Percentiles rank a stretch among this genome's conserved stretches.
Conservation (phyloP, 2,329 filamentous ascomycete species). For the Clarireedia monteithiana region DNA sequence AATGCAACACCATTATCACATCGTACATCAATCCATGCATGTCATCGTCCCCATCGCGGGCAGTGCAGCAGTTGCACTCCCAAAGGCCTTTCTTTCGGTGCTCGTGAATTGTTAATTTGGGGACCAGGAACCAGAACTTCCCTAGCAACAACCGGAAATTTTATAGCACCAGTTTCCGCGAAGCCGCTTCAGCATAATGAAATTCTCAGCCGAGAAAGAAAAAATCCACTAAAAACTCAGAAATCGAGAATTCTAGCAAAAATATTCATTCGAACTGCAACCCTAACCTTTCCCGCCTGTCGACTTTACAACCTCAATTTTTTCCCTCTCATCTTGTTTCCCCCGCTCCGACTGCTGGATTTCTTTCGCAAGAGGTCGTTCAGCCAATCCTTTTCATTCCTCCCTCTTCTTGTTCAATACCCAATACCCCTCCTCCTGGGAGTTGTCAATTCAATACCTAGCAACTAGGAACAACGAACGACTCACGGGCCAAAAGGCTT, state of each 20-base stretch:
- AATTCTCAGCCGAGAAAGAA: slow-evolving; percentile 5
- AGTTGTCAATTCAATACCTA: background rate
- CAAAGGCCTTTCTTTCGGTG: too few relatives aligned
- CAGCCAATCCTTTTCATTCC: background rate
- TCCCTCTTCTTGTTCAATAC: background rate
- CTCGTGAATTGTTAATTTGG: background rate
- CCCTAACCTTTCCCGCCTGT: background rate
- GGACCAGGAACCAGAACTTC: too few relatives aligned
- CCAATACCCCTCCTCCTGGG: background rate
- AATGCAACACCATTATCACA: too few relatives aligned
- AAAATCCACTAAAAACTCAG: slow-evolving; percentile 6
- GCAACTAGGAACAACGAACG: background rate
- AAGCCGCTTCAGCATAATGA: background rate
- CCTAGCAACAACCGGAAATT: background rate
- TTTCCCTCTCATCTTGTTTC: background rate
- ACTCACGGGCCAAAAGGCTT: background rate
- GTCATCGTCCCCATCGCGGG: too few relatives aligned
- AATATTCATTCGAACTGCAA: background rate
- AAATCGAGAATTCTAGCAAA: slow-evolving; percentile 3
- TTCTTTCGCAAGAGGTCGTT: background rate
- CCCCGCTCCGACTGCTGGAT: background rate
- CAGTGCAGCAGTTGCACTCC: too few relatives aligned
- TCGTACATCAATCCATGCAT: too few relatives aligned
- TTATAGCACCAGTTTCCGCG: background rate
- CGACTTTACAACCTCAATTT: background rate